Base-by-base conservation (phyloP, 495 filamentous ascomycete species). In the Hyaloscypha variabilis region DNA sequence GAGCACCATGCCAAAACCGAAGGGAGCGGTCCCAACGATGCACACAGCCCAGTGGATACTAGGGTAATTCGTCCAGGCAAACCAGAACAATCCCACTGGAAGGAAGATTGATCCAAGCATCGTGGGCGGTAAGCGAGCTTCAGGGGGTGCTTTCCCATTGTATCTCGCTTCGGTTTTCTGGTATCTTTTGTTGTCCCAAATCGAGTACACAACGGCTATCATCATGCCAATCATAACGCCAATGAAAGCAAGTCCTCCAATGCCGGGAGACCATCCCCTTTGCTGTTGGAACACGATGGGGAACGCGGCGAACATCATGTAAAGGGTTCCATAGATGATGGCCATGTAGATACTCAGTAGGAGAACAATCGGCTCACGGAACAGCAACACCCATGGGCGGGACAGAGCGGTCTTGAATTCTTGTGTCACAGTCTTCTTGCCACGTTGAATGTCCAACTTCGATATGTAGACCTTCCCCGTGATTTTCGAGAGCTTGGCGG, bases 241-340 rank as follows among this genome's bases (percentile, higher is more conserved):
- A 30, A 91, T 71, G 72, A 97, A 97, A 6, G 90, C 86, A 3
- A 94, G 78, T 2, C 94, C 94, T 4, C 86, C 83, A 67, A 93
- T 86, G 74, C 90, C 92, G 1, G 90, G 78, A 8, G 80, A 81
- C 78, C 96, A 90, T 26, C 85, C 87, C 68, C 96, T 89, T 24
- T 88, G 79, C 29, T 85, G 76, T 63, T 86, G 75, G 76, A 92
- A 98, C 30, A 97, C 89, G 63, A 96, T 82, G 39, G 92, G 87
- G 76, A 96, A 97, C 6, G 93, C 93, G 23, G 91, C 91, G 72
- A 98, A 96, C 75, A 96, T 91, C 42, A 97, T 83, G 74, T 98
- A 97, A 0, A 97, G 77, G 10, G 94, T 92, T 31, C 93, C 94
- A 30, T 97, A 84, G 52, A 97, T 77, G n/a, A 74, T 60, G 14